These are phyloP conservation scores for Fagus crenata DNA, from an alignment of 306 rosid genomes.

Conservation along the genomic window DNA sequence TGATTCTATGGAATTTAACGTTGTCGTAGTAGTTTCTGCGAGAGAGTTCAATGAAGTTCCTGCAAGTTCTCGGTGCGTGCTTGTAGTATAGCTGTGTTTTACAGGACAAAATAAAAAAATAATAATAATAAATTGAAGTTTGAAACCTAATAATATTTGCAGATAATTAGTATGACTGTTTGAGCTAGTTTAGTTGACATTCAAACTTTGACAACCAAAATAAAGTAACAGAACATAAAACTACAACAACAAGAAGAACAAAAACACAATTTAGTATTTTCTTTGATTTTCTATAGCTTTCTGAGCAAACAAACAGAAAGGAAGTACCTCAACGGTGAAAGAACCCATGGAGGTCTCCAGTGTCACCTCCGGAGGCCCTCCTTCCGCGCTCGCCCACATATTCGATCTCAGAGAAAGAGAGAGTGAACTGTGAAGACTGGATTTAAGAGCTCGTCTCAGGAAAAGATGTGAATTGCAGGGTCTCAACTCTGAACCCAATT, in stretches of 20 bases:
- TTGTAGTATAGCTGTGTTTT: slow-evolving; percentile 69
- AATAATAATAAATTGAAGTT: slow-evolving; percentile 7
- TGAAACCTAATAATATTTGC: not conserved
- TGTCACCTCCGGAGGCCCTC: slow-evolving; percentile 91
- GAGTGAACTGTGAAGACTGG: not conserved
- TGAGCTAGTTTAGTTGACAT: not conserved
- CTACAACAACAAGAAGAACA: not conserved
- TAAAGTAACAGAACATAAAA: not conserved
- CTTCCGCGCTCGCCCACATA: slow-evolving; percentile 96
- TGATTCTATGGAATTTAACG: slow-evolving; percentile 92
- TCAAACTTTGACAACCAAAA: not conserved
- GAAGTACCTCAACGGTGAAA: slow-evolving; percentile 75
- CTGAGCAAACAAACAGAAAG: slow-evolving; percentile 5
- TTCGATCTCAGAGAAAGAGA: slow-evolving; percentile 12
- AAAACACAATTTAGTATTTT: not conserved
- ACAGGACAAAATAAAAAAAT: not conserved
- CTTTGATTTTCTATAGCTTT: not conserved
- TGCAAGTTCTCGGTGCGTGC: slow-evolving; percentile 91
- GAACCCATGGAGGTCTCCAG: slow-evolving; percentile 96
- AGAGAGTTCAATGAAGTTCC: slow-evolving; percentile 93
- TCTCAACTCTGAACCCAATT: too few relatives aligned
- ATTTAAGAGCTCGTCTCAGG: not conserved
- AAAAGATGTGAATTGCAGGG: not conserved
- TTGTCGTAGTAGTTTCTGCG: slow-evolving; percentile 91
- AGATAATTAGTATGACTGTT: not conserved